These are phyloP conservation scores for Sisymbrium irio DNA, from an alignment of 345 rosid genomes.

Conservation along the genomic window DNA sequence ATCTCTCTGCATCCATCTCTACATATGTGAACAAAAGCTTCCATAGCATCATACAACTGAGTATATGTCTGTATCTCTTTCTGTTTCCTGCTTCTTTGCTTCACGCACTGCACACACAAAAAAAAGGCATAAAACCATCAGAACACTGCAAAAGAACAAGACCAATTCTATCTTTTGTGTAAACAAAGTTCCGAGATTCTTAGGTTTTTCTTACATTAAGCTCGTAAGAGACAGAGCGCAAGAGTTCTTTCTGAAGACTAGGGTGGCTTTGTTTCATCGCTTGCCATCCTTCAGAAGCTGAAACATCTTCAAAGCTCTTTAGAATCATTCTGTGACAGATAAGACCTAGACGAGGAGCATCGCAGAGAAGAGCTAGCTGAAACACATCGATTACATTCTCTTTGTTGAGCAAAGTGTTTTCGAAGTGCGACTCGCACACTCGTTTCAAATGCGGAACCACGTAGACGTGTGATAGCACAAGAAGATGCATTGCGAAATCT, in stretches of 20 bases:
- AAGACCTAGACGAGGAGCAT: slow-evolving; percentile 70
- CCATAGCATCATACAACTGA: slow-evolving; percentile 82
- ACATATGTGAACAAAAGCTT: slow-evolving; percentile 86
- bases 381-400: slow-evolving; percentile 76
- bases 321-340: slow-evolving; percentile 67
- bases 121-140: not conserved
- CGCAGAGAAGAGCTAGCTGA: slow-evolving; percentile 81
- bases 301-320: slow-evolving; percentile 46
- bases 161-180: not conserved
- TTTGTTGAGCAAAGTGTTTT: slow-evolving; percentile 47
- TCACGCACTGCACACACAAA: slow-evolving; percentile 39
- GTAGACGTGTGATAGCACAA: slow-evolving; percentile 76
- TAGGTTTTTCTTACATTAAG: slow-evolving; percentile 41
- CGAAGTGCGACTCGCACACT: slow-evolving; percentile 52
- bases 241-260: slow-evolving; percentile 59
- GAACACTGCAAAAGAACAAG: not conserved
- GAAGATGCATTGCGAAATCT: slow-evolving; percentile 56
- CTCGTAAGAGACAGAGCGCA: slow-evolving; percentile 50
- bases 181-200: not conserved
- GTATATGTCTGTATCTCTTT: slow-evolving; percentile 63
- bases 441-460: slow-evolving; percentile 63
- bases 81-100: slow-evolving; percentile 48
- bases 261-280: slow-evolving; percentile 83
- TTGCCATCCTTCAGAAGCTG: slow-evolving; percentile 62
- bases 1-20: slow-evolving; percentile 87